phyloP scores from a whole-genome alignment of 805 yeast genomes.

The Yamadazyma insecticola region DNA sequence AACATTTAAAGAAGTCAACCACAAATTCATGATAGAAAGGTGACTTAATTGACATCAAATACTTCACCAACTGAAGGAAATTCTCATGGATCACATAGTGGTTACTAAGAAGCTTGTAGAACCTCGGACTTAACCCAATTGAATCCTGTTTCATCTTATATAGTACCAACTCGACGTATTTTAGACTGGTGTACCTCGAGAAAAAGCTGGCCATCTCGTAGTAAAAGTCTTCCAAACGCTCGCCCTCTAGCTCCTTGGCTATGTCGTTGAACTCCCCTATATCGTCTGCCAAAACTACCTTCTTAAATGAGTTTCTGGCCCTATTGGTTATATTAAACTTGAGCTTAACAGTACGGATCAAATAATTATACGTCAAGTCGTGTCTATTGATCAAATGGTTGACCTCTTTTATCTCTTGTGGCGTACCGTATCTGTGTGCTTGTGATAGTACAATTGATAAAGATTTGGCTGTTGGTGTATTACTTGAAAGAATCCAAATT shows the following conservation, averaged over 20 bases:
- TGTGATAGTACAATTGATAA: conserved; percentile 24
- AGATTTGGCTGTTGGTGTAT: conserved; percentile 21
- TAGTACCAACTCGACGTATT: conserved; percentile 22
- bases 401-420: conserved; percentile 19
- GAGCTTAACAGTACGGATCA: conserved; percentile 18
- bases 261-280: conserved; percentile 14
- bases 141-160: conserved; percentile 21
- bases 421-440: conserved; percentile 24
- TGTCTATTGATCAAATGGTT: conserved; percentile 15
- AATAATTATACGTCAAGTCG: conserved; percentile 17
- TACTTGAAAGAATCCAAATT: conserved; percentile 22
- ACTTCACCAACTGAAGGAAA: conserved; percentile 24
- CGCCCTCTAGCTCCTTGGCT: conserved; percentile 1
- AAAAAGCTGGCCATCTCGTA: conserved; percentile 24
- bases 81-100: conserved; percentile 22
- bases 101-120: conserved; percentile 19
- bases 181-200: conserved; percentile 22
- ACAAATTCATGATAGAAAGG: conserved; percentile 15
- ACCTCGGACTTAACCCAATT: conserved; percentile 14
- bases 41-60: conserved; percentile 11
- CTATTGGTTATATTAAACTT: conserved; percentile 22
- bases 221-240: conserved; percentile 18
- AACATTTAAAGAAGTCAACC: conserved; percentile 21
- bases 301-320: conserved; percentile 20
- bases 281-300: conserved; percentile 21